Conservation (phyloP, 2,329 filamentous ascomycete species). For the Epichloe amarillans region DNA sequence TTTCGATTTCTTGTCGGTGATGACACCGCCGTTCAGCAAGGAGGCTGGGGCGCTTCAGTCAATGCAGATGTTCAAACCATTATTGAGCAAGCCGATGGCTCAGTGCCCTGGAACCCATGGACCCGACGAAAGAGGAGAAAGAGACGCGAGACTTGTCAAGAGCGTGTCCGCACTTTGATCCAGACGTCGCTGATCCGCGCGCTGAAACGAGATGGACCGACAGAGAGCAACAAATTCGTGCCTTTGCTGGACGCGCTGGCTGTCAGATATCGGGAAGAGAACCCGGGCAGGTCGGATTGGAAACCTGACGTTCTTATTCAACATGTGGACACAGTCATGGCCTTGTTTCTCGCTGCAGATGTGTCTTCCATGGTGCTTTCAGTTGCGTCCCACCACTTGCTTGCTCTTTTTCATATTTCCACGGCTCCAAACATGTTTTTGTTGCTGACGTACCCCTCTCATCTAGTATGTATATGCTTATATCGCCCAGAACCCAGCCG, state of each 20-base stretch:
- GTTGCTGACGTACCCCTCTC: background rate
- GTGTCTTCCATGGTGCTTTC: slow-evolving; percentile 2
- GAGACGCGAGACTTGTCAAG: background rate
- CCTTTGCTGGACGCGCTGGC: background rate
- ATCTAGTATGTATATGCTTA: background rate
- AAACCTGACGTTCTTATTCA: background rate
- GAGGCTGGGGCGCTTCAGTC: background rate
- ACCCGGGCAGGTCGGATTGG: background rate
- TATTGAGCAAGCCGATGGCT: background rate
- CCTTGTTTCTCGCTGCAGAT: slow-evolving; percentile 1
- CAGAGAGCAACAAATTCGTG: background rate
- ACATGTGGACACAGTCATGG: slow-evolving; percentile 1
- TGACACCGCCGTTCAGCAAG: background rate
- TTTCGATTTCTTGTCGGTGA: background rate
- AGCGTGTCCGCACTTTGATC: background rate
- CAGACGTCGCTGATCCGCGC: background rate
- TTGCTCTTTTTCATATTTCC: background rate
- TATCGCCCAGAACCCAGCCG: background rate
- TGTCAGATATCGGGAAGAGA: background rate
- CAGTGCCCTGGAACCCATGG: background rate
- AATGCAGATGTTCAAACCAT: background rate
- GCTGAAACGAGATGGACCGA: background rate
- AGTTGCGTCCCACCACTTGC: background rate
- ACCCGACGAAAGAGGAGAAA: background rate
- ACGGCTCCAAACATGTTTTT: background rate